These are phyloP conservation scores for Allium cepa DNA, from an alignment of 106 monocot species.

Conservation along the genomic window DNA sequence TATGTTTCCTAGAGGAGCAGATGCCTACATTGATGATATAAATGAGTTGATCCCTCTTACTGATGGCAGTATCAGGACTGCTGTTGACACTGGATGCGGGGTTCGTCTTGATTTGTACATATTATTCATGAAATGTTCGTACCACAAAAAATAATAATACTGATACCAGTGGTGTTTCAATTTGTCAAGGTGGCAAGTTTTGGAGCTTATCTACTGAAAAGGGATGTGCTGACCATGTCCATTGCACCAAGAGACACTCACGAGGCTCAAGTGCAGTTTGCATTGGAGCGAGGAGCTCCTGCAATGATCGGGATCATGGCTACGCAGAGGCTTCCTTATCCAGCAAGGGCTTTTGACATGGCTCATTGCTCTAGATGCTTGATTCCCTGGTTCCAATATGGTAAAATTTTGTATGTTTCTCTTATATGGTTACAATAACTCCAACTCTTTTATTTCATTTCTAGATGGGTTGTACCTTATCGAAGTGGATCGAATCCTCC, in stretches of 20 bases:
- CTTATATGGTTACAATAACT: background rate
- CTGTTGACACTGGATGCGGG: constrained; percentile 56
- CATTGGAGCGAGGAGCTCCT: constrained; percentile 59
- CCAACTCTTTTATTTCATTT: background rate
- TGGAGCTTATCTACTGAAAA: constrained; percentile 55
- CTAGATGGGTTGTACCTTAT: constrained; percentile 46
- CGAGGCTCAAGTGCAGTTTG: constrained; percentile 66
- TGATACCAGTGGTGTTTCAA: too few relatives aligned
- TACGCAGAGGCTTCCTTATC: constrained; percentile 43
- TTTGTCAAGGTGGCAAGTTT: constrained; percentile 39
- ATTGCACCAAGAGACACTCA: constrained; percentile 63
- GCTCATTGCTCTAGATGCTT: constrained; percentile 55
- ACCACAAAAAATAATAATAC: too few relatives aligned
- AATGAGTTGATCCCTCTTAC: constrained; percentile 34
- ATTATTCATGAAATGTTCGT: too few relatives aligned
- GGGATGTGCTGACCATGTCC: constrained; percentile 51
- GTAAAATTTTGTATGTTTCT: constrained; percentile 13
- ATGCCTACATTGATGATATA: constrained; percentile 62
- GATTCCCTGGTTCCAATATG: constrained; percentile 36
- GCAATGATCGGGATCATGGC: constrained; percentile 56
- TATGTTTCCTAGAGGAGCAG: constrained; percentile 48
- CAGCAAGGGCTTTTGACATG: constrained; percentile 50
- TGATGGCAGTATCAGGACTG: constrained; percentile 47
- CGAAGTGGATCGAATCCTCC: constrained; percentile 49
- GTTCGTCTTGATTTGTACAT: constrained; percentile 8